phyloP scores from a whole-genome alignment of 108 stramenopile genomes.

The Pseudonitzschia delicatissima region DNA sequence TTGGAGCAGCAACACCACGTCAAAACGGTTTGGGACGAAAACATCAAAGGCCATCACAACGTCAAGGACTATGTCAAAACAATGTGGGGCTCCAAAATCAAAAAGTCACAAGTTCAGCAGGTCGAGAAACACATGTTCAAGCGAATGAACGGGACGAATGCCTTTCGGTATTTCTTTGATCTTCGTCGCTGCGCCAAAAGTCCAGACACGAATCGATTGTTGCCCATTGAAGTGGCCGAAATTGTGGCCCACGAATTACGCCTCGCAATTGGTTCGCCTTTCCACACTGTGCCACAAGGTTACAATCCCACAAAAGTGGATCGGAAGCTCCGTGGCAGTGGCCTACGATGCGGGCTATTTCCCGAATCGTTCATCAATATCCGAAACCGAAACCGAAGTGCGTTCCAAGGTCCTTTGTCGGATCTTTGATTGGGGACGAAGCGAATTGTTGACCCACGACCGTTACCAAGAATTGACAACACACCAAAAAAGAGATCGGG shows the following conservation, averaged over 20 bases:
- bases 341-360: constrained; percentile 7
- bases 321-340: constrained; percentile 19
- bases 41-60: not conserved
- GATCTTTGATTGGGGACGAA: constrained; percentile 22
- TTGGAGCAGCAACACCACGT: too few relatives aligned
- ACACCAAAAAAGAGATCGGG: not conserved
- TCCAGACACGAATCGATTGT: not conserved
- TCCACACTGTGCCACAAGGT: not conserved
- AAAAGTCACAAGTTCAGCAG: not conserved
- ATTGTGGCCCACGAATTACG: constrained; percentile 12
- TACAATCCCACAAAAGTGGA: constrained; percentile 18
- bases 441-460: constrained; percentile 6
- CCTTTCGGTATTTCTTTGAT: constrained; percentile 9
- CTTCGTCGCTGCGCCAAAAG: too few relatives aligned
- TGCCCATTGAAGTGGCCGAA: constrained; percentile 12
- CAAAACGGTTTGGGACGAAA: too few relatives aligned
- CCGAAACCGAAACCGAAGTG: not conserved
- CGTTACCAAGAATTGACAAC: not conserved
- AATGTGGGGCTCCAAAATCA: not conserved
- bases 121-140: constrained; percentile 7
- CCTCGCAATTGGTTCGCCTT: not conserved
- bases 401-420: constrained; percentile 2
- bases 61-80: not conserved
- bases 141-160: not conserved
- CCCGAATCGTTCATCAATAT: not conserved